Base-by-base conservation (phyloP, 257 asterid genomes). In the Paulownia fortunei region DNA sequence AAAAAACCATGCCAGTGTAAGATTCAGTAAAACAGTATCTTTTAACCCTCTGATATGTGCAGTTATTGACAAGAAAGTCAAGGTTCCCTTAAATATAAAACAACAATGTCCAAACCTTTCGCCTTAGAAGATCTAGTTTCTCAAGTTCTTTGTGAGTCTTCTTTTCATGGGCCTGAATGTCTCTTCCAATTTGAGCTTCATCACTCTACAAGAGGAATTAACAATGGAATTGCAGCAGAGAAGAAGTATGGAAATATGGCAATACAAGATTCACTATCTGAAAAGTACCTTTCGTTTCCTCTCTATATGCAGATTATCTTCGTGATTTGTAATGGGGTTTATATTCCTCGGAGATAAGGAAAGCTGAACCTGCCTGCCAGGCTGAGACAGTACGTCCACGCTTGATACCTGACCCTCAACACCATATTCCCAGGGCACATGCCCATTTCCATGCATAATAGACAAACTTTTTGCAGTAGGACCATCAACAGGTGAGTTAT, bases 101-200 rank as follows among this genome's bases (percentile, higher is more conserved):
- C 18, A 8, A 18, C 37, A 75, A 36, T 19, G 26, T 55, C 56
- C 83, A 58, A 69, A 96, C 99, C 97, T 93, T 96, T 80, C 94
- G 84, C 82, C 89, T 87, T 69, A 90, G 76, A 39, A 87, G 82
- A 82, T 96, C 98, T 84, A 89, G 97, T 70, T 91, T 96, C 86
- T 93, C 99, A 58, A 89, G 90, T 85, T 93, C 98, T 88, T 89
- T 96, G 41, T 87, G 81, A 0, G 87, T 86, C 85, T 88, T 91
- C 84, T 92, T 96, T 71, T 92, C 98, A 73, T 88, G 77, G 59
- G 88, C 80, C 83, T 89, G 97, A 84, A 80, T 92, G 21, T 96
- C 99, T 82, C 83, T 87, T 68, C 89, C 98, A 19, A 75, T 80
- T 82, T 89, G 86, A 56, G 84, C 84, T 73, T 96, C 99, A 69